phyloP scores from a whole-genome alignment of 2,329 filamentous ascomycete genomes.

The Claviceps arundinis region DNA sequence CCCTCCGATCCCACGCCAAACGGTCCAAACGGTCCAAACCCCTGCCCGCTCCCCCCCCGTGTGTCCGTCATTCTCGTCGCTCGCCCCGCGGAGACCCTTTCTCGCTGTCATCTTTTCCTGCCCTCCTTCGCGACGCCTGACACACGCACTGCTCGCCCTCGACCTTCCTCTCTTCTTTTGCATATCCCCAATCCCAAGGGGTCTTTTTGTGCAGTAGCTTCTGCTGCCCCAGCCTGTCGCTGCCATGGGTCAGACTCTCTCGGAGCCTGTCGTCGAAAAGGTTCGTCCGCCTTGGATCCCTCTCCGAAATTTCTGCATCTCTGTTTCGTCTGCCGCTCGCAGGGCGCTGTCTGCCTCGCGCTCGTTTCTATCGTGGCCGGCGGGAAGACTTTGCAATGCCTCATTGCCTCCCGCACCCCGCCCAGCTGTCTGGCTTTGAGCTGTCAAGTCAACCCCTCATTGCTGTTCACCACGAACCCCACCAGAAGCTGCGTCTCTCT shows the following conservation, averaged over 20 bases:
- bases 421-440: background rate
- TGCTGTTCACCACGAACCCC: constrained; percentile 1
- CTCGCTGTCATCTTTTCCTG: constrained; percentile 1
- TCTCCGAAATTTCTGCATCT: constrained; percentile 1
- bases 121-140: constrained; percentile 2
- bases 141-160: background rate
- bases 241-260: constrained; percentile 95
- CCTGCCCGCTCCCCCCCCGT: background rate
- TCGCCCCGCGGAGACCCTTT: constrained; percentile 1
- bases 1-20: background rate
- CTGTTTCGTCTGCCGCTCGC: background rate
- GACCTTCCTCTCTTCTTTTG: constrained; percentile 3
- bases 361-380: too few relatives aligned
- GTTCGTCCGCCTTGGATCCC: constrained; percentile 32
- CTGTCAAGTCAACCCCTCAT: background rate
- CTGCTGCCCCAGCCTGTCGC: constrained; percentile 14
- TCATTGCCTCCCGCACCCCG: background rate
- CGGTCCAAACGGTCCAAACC: background rate
- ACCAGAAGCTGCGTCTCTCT: background rate
- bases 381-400: background rate
- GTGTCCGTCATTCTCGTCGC: constrained; percentile 3
- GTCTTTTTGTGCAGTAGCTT: constrained; percentile 13
- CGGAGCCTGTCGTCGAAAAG: constrained; percentile 98
- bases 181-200: constrained; percentile 7
- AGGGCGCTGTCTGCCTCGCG: background rate